Evolutionary conservation across 176 grass and related monocot genomes (phyloP).

Genomic region (Sorghum bicolor): DNA sequence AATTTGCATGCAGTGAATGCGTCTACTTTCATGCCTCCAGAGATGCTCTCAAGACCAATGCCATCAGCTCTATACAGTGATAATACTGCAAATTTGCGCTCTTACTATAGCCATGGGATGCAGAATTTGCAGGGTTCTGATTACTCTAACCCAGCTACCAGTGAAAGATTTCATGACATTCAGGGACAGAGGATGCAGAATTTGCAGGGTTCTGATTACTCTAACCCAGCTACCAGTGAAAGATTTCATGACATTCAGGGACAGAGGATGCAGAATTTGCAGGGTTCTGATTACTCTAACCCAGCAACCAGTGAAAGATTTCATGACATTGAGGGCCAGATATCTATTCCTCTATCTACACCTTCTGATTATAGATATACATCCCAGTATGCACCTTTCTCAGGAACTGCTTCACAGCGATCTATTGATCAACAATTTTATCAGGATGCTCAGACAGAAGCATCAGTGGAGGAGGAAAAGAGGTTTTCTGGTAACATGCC

Average conservation of each 20-base stretch:
- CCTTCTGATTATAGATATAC: constrained; percentile 58
- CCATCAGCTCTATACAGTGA: constrained; percentile 35
- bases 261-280: constrained; percentile 42
- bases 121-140: constrained; percentile 47
- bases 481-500: neutral
- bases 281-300: constrained; percentile 43
- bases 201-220: constrained; percentile 45
- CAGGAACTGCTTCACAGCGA: constrained; percentile 40
- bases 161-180: constrained; percentile 43
- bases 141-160: constrained; percentile 28
- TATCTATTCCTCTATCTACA: constrained; percentile 57
- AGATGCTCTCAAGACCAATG: constrained; percentile 26
- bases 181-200: constrained; percentile 39
- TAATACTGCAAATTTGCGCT: constrained; percentile 40
- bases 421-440: constrained; percentile 44
- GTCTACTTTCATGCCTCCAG: constrained; percentile 23
- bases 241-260: constrained; percentile 32
- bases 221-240: constrained; percentile 32
- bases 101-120: constrained; percentile 39
- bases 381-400: constrained; percentile 52
- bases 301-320: constrained; percentile 38
- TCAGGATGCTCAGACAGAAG: constrained; percentile 37
- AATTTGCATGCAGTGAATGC: constrained; percentile 33
- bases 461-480: constrained; percentile 18
- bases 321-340: constrained; percentile 35